Evolutionary conservation across 1,139 yeast genomes (phyloP).

Genomic region (Sugiyamaella grinbergsii): DNA sequence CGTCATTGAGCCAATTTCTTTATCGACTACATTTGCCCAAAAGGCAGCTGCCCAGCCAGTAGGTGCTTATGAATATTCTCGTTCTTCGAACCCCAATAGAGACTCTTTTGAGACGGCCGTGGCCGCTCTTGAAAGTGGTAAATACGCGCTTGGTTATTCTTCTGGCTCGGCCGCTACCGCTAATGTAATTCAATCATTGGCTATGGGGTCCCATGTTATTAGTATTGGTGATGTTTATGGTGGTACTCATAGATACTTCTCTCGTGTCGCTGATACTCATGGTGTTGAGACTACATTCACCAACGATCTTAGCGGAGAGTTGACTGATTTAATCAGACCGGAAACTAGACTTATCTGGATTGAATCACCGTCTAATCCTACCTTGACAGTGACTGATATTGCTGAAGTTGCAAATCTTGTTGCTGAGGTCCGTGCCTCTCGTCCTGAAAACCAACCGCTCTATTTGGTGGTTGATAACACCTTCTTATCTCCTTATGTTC

Average conservation of each 20-base stretch:
- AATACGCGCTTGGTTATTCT: constrained; percentile 75
- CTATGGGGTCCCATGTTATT: constrained; percentile 71
- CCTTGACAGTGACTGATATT: constrained; percentile 75
- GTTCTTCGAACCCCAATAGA: constrained; percentile 89
- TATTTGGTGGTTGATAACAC: constrained; percentile 87
- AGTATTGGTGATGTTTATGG: constrained; percentile 91
- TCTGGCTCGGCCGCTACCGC: constrained; percentile 91
- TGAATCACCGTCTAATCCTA: constrained; percentile 89
- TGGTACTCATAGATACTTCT: constrained; percentile 90
- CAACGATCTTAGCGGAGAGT: constrained; percentile 61
- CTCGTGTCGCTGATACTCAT: constrained; percentile 80
- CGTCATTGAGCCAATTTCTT: constrained; percentile 80
- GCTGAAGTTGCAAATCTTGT: constrained; percentile 58
- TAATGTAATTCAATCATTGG: constrained; percentile 70
- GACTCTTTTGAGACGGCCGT: constrained; percentile 77
- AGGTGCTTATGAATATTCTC: constrained; percentile 81
- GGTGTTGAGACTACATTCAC: constrained; percentile 74
- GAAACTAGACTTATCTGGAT: constrained; percentile 81
- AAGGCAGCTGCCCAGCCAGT: constrained; percentile 73
- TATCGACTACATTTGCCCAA: constrained; percentile 87
- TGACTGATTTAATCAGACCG: constrained; percentile 56
- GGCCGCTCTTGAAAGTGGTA: constrained; percentile 78
- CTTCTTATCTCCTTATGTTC: constrained; percentile 88
- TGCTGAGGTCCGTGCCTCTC: constrained; percentile 48
- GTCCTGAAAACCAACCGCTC: constrained; percentile 48